A percentile compares a stretch with the other conserved stretches of the same genome.
Evolutionary conservation across 805 yeast species (phyloP).

Genomic region (Clavispora asparagi): DNA sequence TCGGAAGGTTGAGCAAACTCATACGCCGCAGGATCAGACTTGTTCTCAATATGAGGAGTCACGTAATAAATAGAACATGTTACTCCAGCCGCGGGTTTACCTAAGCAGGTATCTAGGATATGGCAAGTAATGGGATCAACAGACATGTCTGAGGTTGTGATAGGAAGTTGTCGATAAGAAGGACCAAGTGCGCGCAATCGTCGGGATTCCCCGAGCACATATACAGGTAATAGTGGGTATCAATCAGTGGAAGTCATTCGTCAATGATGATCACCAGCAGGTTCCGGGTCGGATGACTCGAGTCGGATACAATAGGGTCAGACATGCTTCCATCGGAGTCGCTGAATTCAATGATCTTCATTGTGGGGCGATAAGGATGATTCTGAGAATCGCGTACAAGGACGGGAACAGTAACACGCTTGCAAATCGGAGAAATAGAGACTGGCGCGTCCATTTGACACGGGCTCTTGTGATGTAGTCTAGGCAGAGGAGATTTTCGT

Average conservation of each 20-base stretch:
- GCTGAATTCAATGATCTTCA: neutral
- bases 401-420: neutral
- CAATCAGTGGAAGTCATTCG: too few species aligned
- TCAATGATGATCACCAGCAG: neutral
- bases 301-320: neutral
- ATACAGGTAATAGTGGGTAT: neutral
- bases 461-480: too few species aligned
- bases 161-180: neutral
- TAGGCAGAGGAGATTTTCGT: too few species aligned
- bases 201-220: neutral
- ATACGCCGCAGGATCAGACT: constrained; percentile 23
- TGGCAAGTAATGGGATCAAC: constrained; percentile 79
- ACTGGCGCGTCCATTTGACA: too few species aligned
- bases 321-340: neutral
- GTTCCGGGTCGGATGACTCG: neutral
- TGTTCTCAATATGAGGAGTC: constrained; percentile 18
- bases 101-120: constrained; percentile 76
- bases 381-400: neutral
- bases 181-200: neutral
- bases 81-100: constrained; percentile 79
- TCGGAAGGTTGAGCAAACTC: constrained; percentile 14
- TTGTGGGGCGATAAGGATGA: neutral
- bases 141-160: constrained; percentile 13
- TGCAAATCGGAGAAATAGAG: neutral
- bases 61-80: constrained; percentile 53